Evolutionary conservation across 306 rosid genomes (phyloP).

Genomic region (Acacia acuminata): DNA sequence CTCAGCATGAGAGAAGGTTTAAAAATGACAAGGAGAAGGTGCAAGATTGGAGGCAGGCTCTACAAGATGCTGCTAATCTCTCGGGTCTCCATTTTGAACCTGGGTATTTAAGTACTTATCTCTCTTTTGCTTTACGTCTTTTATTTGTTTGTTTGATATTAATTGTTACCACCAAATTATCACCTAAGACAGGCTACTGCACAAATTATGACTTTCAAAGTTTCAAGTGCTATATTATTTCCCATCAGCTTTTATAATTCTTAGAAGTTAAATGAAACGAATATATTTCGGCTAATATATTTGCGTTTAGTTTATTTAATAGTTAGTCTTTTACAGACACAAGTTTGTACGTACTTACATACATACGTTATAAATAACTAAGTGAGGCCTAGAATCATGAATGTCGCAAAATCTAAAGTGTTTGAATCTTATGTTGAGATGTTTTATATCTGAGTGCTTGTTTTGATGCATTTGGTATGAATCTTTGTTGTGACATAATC

Average conservation of each 20-base stretch:
- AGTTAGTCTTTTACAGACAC: not conserved
- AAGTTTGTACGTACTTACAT: not conserved
- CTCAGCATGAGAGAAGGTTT: not conserved
- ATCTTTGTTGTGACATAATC: not conserved
- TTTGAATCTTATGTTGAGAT: not conserved
- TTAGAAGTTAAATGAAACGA: not conserved
- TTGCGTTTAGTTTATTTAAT: not conserved
- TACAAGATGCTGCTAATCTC: not conserved
- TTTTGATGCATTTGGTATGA: not conserved
- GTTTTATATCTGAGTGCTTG: not conserved
- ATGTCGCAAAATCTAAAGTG: not conserved
- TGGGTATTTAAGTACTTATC: not conserved
- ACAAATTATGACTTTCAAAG: not conserved
- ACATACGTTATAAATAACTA: not conserved
- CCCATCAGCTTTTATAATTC: not conserved
- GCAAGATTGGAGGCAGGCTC: not conserved
- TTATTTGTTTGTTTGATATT: not conserved
- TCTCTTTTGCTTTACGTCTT: not conserved
- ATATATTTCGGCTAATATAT: not conserved
- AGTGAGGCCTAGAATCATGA: not conserved
- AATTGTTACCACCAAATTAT: not conserved
- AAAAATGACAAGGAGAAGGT: not conserved
- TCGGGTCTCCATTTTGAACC: not conserved
- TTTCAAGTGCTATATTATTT: not conserved
- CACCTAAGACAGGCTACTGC: not conserved